Conservation (phyloP, 805 yeast species). For the Saturnispora ahearnii region DNA sequence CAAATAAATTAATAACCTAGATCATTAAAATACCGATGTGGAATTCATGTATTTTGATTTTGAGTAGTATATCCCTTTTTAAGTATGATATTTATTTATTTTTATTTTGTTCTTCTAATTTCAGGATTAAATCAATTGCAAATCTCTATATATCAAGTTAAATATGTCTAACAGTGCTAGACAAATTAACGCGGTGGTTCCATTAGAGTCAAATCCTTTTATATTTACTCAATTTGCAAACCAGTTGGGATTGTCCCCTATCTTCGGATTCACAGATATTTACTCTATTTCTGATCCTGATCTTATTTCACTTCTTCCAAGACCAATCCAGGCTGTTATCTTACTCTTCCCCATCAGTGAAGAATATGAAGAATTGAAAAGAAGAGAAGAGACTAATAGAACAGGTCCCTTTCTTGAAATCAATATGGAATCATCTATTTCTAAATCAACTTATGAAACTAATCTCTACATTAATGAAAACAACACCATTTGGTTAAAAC, state of each 20-base stretch:
- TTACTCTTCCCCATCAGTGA: conserved; percentile 73
- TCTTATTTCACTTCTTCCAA: conserved; percentile 68
- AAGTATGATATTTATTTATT: too few species aligned
- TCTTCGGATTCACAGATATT: conserved; percentile 65
- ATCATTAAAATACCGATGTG: background rate
- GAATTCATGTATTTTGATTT: too few species aligned
- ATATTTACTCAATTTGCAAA: conserved; percentile 65
- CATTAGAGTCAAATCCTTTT: conserved; percentile 85
- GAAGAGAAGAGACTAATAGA: conserved; percentile 19
- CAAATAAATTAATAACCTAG: too few species aligned
- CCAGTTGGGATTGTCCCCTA: conserved; percentile 55
- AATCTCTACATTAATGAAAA: conserved; percentile 7
- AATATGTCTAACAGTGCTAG: background rate
- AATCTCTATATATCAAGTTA: too few species aligned
- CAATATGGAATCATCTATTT: background rate
- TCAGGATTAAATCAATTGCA: too few species aligned
- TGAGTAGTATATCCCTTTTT: too few species aligned
- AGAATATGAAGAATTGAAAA: conserved; percentile 45
- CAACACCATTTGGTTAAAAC: conserved; percentile 67
- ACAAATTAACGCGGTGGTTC: conserved; percentile 47
- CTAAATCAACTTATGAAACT: background rate
- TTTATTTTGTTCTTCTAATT: too few species aligned
- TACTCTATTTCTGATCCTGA: conserved; percentile 80
- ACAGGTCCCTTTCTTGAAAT: background rate
- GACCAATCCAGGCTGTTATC: conserved; percentile 71